Conservation (phyloP, 108 stramenopile species). For the Chaetoceros tenuissimus region DNA sequence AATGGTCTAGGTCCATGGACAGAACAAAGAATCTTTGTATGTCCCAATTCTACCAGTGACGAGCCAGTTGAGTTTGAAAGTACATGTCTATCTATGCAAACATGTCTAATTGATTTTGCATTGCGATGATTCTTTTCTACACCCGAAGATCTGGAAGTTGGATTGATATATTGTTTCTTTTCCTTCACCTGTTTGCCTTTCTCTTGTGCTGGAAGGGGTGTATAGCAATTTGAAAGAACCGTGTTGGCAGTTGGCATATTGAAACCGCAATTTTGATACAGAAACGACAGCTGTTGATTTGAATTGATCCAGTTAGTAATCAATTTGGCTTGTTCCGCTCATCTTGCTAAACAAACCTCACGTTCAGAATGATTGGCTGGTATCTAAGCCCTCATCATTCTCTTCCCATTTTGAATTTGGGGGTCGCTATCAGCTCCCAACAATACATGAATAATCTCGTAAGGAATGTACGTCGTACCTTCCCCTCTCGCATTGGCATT, state of each 20-base stretch:
- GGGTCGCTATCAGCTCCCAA: too few relatives aligned
- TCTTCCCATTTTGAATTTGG: too few relatives aligned
- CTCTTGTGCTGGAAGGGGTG: slow-evolving; percentile 35
- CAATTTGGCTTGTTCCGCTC: too few relatives aligned
- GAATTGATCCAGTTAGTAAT: too few relatives aligned
- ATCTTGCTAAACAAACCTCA: too few relatives aligned
- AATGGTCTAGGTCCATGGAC: slow-evolving; percentile 41
- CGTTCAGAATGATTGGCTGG: too few relatives aligned
- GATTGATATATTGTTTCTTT: slow-evolving; percentile 3
- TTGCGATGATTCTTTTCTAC: slow-evolving; percentile 6
- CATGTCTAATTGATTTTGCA: slow-evolving; percentile 33
- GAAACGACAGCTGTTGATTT: too few relatives aligned
- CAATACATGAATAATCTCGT: too few relatives aligned
- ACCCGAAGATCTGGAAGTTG: slow-evolving; percentile 1
- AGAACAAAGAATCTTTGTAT: slow-evolving; percentile 66
- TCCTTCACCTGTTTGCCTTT: slow-evolving; percentile 7
- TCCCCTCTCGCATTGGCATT: too few relatives aligned
- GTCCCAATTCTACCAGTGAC: slow-evolving; percentile 69
- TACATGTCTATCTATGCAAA: slow-evolving; percentile 34
- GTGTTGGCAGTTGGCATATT: slow-evolving; percentile 36
- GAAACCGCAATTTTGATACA: not conserved
- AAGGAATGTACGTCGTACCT: too few relatives aligned
- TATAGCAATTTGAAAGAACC: slow-evolving; percentile 57
- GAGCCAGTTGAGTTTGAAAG: slow-evolving; percentile 42
- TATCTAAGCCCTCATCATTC: too few relatives aligned